Conservation (phyloP, 768 basidiomycete genomes). For the Hericium alpestre region DNA sequence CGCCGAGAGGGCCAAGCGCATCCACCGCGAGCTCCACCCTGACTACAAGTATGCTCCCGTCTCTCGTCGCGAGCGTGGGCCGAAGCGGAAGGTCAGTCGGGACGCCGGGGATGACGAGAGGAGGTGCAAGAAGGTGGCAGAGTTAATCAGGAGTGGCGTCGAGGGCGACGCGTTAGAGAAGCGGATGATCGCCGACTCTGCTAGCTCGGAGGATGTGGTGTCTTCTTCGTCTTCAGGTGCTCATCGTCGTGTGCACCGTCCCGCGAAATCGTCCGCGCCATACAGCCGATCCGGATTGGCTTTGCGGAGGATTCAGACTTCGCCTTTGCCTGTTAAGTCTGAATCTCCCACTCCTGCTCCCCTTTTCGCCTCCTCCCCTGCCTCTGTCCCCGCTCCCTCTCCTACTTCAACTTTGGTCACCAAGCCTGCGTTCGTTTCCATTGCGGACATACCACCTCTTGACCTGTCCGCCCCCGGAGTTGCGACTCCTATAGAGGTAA, state of each 20-base stretch:
- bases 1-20: constrained; percentile 36
- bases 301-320: too few species aligned
- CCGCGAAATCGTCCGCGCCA: too few species aligned
- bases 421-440: not conserved
- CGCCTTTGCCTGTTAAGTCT: too few species aligned
- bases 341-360: too few species aligned
- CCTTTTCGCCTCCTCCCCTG: too few species aligned
- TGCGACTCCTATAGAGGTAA: not conserved
- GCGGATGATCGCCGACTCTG: not conserved
- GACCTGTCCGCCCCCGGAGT: not conserved
- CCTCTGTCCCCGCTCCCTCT: too few species aligned
- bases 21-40: constrained; percentile 43
- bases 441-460: not conserved
- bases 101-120: constrained; percentile 22
- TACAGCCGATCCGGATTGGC: too few species aligned
- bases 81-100: constrained; percentile 26
- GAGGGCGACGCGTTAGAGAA: constrained; percentile 17
- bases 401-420: too few species aligned
- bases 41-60: constrained; percentile 55
- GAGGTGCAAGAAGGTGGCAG: constrained; percentile 29
- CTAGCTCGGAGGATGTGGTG: not conserved
- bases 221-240: too few species aligned
- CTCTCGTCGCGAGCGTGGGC: constrained; percentile 20
- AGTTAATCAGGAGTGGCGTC: constrained; percentile 25
- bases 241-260: too few species aligned